Evolutionary conservation across 2,329 filamentous ascomycete genomes (phyloP), one percentile per base, ranked within the genome.

Genomic region (Colletotrichum liriopes): DNA sequence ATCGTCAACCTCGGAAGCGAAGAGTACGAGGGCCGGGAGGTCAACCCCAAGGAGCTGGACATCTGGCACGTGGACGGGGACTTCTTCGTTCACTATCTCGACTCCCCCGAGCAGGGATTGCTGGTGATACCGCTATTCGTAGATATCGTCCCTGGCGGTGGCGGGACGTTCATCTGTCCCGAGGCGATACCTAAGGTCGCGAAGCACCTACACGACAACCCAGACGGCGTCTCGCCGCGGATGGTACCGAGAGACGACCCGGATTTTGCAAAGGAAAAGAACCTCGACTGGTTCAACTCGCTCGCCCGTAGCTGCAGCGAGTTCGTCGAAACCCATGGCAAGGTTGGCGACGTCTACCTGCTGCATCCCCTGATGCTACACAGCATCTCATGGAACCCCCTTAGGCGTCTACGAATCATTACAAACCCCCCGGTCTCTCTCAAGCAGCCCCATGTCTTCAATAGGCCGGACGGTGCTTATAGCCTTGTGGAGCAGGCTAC

Each of bases 51-150:
- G 62, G 85, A 89, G 0, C 81, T 93, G 29, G 77, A 83, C 9
- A 84, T 84, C 29, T 93, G 92, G 91, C 92, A 93, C 79, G 90
- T 92, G 23, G 91, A 93, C 79, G 91, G 92, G 11, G 91, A 93
- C 75, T 93, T 93, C 79, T 93, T 93, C 78, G 86, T 92, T 6
- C 92, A 93, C 82, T 94, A 91, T 75, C 87, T 94, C 45, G 92
- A 93, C 78, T 91, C 88, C 26, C 89, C 89, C 0, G 92, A 94
- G 81, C 92, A 94, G 79, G 92, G 85, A 0, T 81, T 93, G 18
- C 84, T 93, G 1, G 90, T 93, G 16, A 93, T 92, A 51, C 91
- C 92, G 1, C 79, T 93, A 6, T 93, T 91, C 82, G 90, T 86
- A 0, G 91, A 93, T 77, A 89, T 93, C 63, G 81, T 83, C 11